Evolutionary conservation across 176 grass and related monocot species (phyloP).

Genomic region (Stipa capillata): DNA sequence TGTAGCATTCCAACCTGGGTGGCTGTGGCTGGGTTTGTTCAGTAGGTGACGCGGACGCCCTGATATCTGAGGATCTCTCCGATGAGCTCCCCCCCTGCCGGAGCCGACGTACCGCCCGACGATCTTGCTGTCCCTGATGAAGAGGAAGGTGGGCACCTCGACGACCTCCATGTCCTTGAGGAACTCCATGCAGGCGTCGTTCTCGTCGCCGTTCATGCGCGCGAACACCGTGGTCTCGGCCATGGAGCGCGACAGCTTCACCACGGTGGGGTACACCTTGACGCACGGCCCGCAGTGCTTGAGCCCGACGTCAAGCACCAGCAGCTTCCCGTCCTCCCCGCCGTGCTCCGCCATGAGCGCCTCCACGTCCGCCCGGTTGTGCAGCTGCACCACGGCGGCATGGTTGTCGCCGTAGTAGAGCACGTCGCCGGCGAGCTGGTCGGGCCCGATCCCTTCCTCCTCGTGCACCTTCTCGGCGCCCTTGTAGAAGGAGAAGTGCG

Average conservation of each 20-base stretch:
- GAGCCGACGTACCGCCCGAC: slow-evolving; percentile 81
- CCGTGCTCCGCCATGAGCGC: slow-evolving; percentile 50
- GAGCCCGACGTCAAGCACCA: slow-evolving; percentile 95
- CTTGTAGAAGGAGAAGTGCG: slow-evolving; percentile 97
- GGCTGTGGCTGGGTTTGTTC: background rate
- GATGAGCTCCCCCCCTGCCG: slow-evolving; percentile 87
- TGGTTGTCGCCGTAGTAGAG: slow-evolving; percentile 96
- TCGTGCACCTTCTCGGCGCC: slow-evolving; percentile 73
- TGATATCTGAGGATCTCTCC: slow-evolving; percentile 92
- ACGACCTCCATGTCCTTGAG: slow-evolving; percentile 80
- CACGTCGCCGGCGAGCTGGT: slow-evolving; percentile 69
- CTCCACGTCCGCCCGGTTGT: slow-evolving; percentile 59
- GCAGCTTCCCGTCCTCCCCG: slow-evolving; percentile 49
- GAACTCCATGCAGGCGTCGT: slow-evolving; percentile 88
- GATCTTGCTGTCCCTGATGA: slow-evolving; percentile 70
- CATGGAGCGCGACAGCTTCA: slow-evolving; percentile 76
- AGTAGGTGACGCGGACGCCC: slow-evolving; percentile 72
- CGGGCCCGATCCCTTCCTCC: slow-evolving; percentile 81
- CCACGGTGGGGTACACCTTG: slow-evolving; percentile 95
- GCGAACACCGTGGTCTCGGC: slow-evolving; percentile 73
- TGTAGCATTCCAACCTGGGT: background rate
- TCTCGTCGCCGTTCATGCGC: slow-evolving; percentile 95
- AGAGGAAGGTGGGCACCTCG: slow-evolving; percentile 93
- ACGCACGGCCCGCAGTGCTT: slow-evolving; percentile 94
- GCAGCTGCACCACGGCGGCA: slow-evolving; percentile 69